Base-by-base conservation (phyloP, 192 early-diverging fungal species). In the Entrophospora sp. region DNA sequence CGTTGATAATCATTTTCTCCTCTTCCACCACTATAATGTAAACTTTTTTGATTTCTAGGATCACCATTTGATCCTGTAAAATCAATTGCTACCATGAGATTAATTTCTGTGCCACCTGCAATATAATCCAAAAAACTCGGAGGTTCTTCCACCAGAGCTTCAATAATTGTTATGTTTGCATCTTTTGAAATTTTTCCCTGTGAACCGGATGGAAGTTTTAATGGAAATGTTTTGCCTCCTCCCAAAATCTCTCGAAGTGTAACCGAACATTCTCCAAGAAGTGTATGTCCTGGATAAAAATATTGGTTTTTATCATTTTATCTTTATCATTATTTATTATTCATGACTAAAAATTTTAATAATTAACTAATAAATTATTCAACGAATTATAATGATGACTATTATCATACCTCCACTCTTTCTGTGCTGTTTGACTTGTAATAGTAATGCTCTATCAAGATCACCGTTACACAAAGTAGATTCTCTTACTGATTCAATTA, bases 41-140 rank as follows among this genome's bases (percentile, higher is more conserved):
- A 73, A 13, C 76, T 78, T 0, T 73, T 68, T 0, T 78, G 75
- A 25, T 70, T 36, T 16, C 64, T 59, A 27, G 82, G 83, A 44
- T 81, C 73, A 0, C 82, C 82, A 38, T 85, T 84, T 18, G 76
- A 78, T 31, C 56, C 69, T 0, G 82, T 84, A 57, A 84, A 84
- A 51, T 84, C 82, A 49, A 84, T 72, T 7, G 81, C 81, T 2
- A 81, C 74, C 5, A 67, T 63, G 5, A 84, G 66, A 24, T 67
- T 67, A 28, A 84, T 48, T 30, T 75, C 64, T 1, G 74, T 77
- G 7, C 81, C 81, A 5, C 77, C 78, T 0, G 72, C 71, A 14
- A 84, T 52, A 45, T 79, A 84, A 49, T 83, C 81, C 55, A 83
- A 42, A 43, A 84, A 84, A 14, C 72, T 72, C 6, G 68, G 74